Evolutionary conservation across 2,329 filamentous ascomycete species (phyloP), one percentile per base, ranked within the genome.

Genomic region (Paecilomyces variotii): DNA sequence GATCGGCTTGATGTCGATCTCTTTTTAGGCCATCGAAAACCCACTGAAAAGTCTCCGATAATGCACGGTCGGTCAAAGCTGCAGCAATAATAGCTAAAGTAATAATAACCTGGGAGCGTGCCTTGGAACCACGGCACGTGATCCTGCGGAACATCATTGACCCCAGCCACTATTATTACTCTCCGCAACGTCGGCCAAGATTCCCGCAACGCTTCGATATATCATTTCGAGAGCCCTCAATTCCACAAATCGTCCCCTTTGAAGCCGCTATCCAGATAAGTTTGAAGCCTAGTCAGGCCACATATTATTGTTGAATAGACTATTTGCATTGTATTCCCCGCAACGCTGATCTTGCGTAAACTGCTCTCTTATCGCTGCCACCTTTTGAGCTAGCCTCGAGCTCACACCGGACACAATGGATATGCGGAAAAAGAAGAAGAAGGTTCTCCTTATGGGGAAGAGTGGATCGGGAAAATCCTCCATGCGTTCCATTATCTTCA

Each of bases 401-500:
- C 39, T 19, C 39, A 19, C 39, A 9, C 39, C 24, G 12, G 50
- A 14, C 9, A 70, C 28, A 50, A 78, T 78, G 76, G 76, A 78
- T 63, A 68, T 69, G 25, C 74, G 76, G 45, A 79, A 79, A 68
- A 90, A 91, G 80, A 92, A 92, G 82, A 90, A 90, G 79, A 92
- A 92, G 82, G 89, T 92, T 56, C 80, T 92, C 55, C 79, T 92
- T 62, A 92, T 92, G 94, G 94, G 94, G 67, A 97, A 97, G 80
- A 96, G 90, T 62, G 94, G 94, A 57, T 96, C 93, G 0, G 94
- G 94, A 57, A 99, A 99, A 78, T 97, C 92, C 50, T 97, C 91
- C 58, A 99, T 99, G 94, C 85, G 94, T 63, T 94, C 89, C 70
- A 97, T 99, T 71, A 97, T 99, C 73, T 99, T 99, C 78, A 96